Evolutionary conservation across 768 basidiomycete species (phyloP).

Genomic region (Mycena filopes): DNA sequence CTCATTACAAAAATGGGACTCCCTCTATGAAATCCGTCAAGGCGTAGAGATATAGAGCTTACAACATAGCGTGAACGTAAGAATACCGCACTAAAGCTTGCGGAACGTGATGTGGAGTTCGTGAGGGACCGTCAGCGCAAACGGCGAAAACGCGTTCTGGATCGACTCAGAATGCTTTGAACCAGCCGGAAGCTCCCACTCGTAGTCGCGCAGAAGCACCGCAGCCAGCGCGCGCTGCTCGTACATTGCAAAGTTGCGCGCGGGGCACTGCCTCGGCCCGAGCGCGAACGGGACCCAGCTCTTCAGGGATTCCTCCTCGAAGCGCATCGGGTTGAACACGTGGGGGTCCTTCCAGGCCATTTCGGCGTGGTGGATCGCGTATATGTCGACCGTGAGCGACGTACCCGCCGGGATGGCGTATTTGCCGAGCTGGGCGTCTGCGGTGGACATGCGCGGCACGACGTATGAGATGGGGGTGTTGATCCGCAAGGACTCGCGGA

Average conservation of each 20-base stretch:
- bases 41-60: too few species aligned
- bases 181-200: constrained; percentile 14
- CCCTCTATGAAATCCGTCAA: too few species aligned
- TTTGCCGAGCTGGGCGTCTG: constrained; percentile 39
- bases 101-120: constrained; percentile 15
- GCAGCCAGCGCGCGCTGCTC: constrained; percentile 23
- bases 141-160: constrained; percentile 20
- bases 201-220: constrained; percentile 14
- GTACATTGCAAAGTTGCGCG: constrained; percentile 32
- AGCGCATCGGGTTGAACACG: constrained; percentile 46
- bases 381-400: constrained; percentile 46
- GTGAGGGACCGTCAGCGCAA: constrained; percentile 18
- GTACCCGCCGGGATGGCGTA: constrained; percentile 43
- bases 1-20: too few species aligned
- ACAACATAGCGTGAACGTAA: too few species aligned
- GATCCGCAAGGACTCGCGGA: constrained; percentile 52
- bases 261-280: constrained; percentile 48
- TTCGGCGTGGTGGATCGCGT: constrained; percentile 43
- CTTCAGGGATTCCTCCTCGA: constrained; percentile 30
- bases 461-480: constrained; percentile 44
- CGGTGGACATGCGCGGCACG: constrained; percentile 37
- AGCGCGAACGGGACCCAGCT: constrained; percentile 43
- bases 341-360: constrained; percentile 42
- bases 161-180: constrained; percentile 5
- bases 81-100: too few species aligned